Evolutionary conservation across 31 red algal species (phyloP), one percentile per base, ranked within the genome.

Genomic region (Endocladia muricata): DNA sequence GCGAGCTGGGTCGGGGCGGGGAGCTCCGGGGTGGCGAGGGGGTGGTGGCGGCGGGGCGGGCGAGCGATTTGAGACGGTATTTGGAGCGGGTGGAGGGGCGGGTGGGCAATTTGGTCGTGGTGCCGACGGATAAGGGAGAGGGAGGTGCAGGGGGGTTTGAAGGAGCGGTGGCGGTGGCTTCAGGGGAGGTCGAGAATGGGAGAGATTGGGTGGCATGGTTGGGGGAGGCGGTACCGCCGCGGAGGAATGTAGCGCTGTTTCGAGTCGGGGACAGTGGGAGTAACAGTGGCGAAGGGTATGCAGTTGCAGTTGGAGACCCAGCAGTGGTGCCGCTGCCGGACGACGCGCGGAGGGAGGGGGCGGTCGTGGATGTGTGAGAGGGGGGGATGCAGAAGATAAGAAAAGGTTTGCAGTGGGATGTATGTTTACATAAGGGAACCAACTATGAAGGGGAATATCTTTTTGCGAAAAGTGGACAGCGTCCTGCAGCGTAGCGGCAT

Each of bases 191-290:
- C 54, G 61, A 77, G 5, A 21, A 59, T 31, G 37, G 32, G 6
- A 38, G 30, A n/a, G 85, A 88, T 30, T 88, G 85, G 85, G 44
- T 74, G 23, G 65, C 85, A 3, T 88, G 85, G 85, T 0, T 88
- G 13, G 85, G 74, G 13, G 68, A 78, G 6, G 68, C 76, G 57
- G 51, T 76, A 11, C 85, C 85, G 7, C 63, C 85, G 43, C 55
- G 44, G 25, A 72, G 68, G 55, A 88, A 81, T 41, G 67, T 88
- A 40, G 67, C 68, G 15, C 48, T 88, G 43, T 79, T 88, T 43
- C 32, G 66, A 48, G 75, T 88, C 39, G 67, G 69, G 15, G 75
- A 79, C 19, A 30, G 47, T 13, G 75, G 34, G 21, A 51, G 22
- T 13, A 34, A 62, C 22, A 42, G 52, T 43, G 67, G 76, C 23